These are phyloP conservation scores for Chlorokybus atmophyticus DNA, from an alignment of 139 green algal genomes.

Conservation along the genomic window DNA sequence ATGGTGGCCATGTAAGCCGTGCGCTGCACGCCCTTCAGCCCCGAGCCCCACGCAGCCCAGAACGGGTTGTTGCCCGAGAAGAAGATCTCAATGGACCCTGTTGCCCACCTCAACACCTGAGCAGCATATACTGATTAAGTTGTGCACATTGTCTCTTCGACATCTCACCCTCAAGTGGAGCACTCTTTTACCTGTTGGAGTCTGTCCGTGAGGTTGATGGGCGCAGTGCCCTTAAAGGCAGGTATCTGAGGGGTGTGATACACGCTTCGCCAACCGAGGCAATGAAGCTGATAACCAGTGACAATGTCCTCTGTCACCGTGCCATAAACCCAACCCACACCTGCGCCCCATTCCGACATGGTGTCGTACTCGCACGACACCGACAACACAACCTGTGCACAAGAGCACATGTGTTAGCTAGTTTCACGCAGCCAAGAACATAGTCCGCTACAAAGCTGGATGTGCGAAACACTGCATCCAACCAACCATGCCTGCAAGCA, in stretches of 20 bases:
- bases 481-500: no score
- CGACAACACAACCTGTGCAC: no score
- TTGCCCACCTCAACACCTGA: constrained; percentile 13
- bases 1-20: constrained; percentile 13
- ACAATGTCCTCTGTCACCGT: constrained; percentile 18
- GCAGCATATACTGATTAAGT: not conserved
- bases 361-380: constrained; percentile 30
- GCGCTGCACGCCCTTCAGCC: constrained; percentile 10
- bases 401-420: no score
- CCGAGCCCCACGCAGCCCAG: not conserved
- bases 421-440: no score
- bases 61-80: constrained; percentile 7
- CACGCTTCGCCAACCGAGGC: constrained; percentile 14
- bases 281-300: constrained; percentile 19
- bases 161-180: not conserved
- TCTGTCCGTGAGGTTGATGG: constrained; percentile 21
- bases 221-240: constrained; percentile 17
- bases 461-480: no score
- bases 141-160: not conserved
- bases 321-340: constrained; percentile 20
- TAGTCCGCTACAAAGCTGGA: no score
- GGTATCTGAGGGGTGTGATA: constrained; percentile 15
- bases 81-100: constrained; percentile 19
- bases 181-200: not conserved
- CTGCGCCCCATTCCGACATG: constrained; percentile 27